Percentiles rank a stretch among this genome's conserved stretches.
These are phyloP conservation scores for Vairimorpha necatrix DNA, from an alignment of 371 early-diverging fungal species.

Conservation along the genomic window DNA sequence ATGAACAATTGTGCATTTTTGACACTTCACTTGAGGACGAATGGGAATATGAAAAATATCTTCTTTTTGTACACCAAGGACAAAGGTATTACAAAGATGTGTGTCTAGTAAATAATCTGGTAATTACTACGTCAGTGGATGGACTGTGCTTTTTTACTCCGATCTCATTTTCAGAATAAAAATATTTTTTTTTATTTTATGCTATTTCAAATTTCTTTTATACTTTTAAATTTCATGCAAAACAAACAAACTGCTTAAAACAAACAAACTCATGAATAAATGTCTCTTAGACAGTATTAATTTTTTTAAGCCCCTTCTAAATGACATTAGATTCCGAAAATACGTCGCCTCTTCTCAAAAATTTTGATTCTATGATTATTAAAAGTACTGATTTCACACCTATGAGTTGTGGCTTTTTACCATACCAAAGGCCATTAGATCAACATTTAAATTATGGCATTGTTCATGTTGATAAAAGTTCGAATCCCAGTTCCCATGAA, in stretches of 20 bases:
- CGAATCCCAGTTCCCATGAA: slow-evolving; percentile 98
- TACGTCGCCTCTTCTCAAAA: slow-evolving; percentile 65
- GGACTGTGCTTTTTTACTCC: slow-evolving; percentile 55
- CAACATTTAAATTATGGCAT: slow-evolving; percentile 83
- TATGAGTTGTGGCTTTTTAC: slow-evolving; percentile 84
- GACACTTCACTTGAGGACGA: slow-evolving; percentile 62
- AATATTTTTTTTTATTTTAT: not conserved
- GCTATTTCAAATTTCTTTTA: not conserved
- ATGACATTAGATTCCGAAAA: not conserved
- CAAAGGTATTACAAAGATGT: slow-evolving; percentile 63
- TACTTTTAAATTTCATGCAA: too few species aligned
- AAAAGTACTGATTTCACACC: slow-evolving; percentile 94
- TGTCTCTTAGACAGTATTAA: not conserved
- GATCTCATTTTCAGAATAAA: slow-evolving; percentile 41
- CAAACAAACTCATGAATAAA: not conserved
- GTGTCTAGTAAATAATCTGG: slow-evolving; percentile 34
- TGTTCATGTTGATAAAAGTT: slow-evolving; percentile 93
- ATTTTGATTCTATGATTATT: slow-evolving; percentile 92
- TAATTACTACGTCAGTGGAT: slow-evolving; percentile 48
- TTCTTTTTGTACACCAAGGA: slow-evolving; percentile 65
- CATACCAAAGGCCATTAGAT: slow-evolving; percentile 80
- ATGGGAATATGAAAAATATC: slow-evolving; percentile 61
- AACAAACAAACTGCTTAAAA: too few species aligned
- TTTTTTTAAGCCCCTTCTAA: not conserved
- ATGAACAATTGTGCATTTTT: slow-evolving; percentile 63